Evolutionary conservation across 2,329 filamentous ascomycete genomes (phyloP).

Genomic region (Aschersonia sp.): DNA sequence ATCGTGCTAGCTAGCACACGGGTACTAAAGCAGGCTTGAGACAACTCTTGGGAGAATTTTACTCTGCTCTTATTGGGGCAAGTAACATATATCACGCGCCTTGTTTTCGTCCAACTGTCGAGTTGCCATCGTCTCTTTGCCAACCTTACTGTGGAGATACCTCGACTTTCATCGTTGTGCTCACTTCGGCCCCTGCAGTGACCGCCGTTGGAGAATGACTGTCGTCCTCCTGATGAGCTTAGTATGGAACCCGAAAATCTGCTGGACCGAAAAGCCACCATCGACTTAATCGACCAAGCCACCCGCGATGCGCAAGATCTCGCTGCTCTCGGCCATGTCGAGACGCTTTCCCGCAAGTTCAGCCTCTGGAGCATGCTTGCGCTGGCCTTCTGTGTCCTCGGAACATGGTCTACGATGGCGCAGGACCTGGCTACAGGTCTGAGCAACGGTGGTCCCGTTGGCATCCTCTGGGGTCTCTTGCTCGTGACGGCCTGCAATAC

Average conservation of each 20-base stretch:
- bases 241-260: conserved; percentile 6
- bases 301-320: conserved; percentile 22
- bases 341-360: conserved; percentile 30
- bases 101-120: too few species aligned
- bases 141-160: too few species aligned
- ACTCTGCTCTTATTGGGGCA: too few species aligned
- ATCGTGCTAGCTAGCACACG: too few species aligned
- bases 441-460: conserved; percentile 36
- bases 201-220: conserved; percentile 2
- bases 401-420: conserved; percentile 43
- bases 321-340: conserved; percentile 23
- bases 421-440: conserved; percentile 32
- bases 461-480: conserved; percentile 39
- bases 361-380: conserved; percentile 40
- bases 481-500: conserved; percentile 37
- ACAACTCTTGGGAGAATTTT: too few species aligned
- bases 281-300: conserved; percentile 3
- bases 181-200: neutral
- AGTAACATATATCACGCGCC: too few species aligned
- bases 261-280: neutral
- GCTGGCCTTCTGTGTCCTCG: conserved; percentile 40
- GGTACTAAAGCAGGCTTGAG: too few species aligned
- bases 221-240: neutral
- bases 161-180: neutral
- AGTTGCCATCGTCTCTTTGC: too few species aligned